Percentiles rank a stretch among this genome's conserved stretches.
These are phyloP conservation scores for Huntiella decipiens DNA, from an alignment of 2,329 filamentous ascomycete species.

Conservation along the genomic window DNA sequence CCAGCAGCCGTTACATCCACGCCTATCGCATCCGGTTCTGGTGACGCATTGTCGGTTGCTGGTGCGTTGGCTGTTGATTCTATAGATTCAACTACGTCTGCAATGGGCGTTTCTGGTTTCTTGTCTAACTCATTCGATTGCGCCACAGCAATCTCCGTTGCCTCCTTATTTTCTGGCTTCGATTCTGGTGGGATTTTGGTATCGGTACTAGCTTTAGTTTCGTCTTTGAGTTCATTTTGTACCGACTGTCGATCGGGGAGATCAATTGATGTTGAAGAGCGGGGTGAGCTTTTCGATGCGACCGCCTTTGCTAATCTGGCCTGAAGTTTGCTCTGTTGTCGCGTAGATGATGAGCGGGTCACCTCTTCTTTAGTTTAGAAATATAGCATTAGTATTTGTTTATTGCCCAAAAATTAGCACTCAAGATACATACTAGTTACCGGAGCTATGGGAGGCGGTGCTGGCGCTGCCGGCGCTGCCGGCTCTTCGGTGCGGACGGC, in stretches of 20 bases:
- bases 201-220: too few species aligned
- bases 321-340: constrained; percentile 65
- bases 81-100: neutral
- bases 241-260: neutral
- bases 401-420: constrained; percentile 31
- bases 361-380: neutral
- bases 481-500: neutral
- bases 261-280: constrained; percentile 3
- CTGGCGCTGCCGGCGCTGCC: neutral
- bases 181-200: neutral
- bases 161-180: neutral
- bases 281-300: constrained; percentile 36
- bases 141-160: neutral
- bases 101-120: neutral
- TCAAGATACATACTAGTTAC: neutral
- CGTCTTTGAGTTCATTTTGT: too few species aligned
- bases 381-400: constrained; percentile 24
- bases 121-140: neutral
- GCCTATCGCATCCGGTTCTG: neutral
- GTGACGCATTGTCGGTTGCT: neutral
- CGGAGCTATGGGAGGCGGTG: neutral
- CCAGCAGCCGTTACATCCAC: too few species aligned
- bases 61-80: neutral
- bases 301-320: constrained; percentile 78
- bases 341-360: constrained; percentile 11